phyloP scores from a whole-genome alignment of 169 alveolate species.

The Eimeria necatrix region DNA sequence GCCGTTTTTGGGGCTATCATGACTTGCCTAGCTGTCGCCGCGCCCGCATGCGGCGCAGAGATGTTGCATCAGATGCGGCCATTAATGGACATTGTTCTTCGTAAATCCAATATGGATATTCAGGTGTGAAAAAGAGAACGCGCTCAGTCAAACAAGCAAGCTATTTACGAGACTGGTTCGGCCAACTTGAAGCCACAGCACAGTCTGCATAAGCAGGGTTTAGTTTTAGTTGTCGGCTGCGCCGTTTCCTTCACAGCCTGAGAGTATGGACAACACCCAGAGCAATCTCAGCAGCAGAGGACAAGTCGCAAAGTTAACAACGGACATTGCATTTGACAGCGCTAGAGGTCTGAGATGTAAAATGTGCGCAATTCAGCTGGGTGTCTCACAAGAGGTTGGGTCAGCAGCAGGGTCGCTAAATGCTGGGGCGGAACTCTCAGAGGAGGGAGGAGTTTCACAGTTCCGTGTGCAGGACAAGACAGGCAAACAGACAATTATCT shows the following conservation, averaged over 20 bases:
- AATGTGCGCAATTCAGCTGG: slow-evolving; percentile 22
- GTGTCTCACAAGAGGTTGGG: slow-evolving; percentile 40
- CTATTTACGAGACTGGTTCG: no score
- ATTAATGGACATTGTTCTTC: slow-evolving; percentile 43
- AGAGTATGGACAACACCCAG: no score
- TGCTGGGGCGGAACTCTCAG: slow-evolving; percentile 71
- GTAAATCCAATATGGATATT: slow-evolving; percentile 16
- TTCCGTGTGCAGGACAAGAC: slow-evolving; percentile 74
- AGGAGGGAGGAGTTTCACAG: slow-evolving; percentile 75
- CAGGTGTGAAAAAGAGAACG: slow-evolving; percentile 3
- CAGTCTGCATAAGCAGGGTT: no score
- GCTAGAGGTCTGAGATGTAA: no score
- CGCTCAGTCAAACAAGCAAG: no score
- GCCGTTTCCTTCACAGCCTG: no score
- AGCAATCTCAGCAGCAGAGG: no score
- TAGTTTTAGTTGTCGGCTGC: no score
- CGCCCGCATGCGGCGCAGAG: slow-evolving; percentile 71
- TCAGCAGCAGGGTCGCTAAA: slow-evolving; percentile 73
- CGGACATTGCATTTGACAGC: no score
- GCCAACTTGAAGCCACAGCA: no score
- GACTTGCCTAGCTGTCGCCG: slow-evolving; percentile 66
- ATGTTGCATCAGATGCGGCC: slow-evolving; percentile 66
- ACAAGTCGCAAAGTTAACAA: no score
- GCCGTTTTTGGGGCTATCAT: slow-evolving; percentile 43
- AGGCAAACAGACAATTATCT: slow-evolving; percentile 70